A percentile compares a stretch with the other conserved stretches of the same genome.
Evolutionary conservation across 345 rosid species (phyloP).

Genomic region (Pseudoturritis turrita): DNA sequence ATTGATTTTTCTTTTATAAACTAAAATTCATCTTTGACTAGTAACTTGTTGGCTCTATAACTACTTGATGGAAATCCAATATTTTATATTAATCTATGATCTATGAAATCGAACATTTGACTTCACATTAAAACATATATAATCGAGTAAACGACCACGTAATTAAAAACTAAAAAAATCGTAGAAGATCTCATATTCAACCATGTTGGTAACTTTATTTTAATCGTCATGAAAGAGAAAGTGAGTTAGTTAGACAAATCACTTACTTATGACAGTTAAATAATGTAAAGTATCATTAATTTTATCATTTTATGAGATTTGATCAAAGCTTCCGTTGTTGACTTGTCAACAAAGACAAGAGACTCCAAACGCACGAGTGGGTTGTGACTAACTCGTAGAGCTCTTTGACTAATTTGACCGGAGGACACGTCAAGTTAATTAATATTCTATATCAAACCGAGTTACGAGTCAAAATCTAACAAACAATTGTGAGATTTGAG

Average conservation of each 20-base stretch:
- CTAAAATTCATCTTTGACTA: slow-evolving; percentile 1
- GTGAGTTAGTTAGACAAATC: background rate
- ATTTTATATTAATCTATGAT: background rate
- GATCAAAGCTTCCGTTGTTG: slow-evolving; percentile 28
- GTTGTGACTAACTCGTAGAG: slow-evolving; percentile 10
- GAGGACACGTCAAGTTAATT: background rate
- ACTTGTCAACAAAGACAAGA: slow-evolving; percentile 21
- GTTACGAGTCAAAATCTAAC: slow-evolving; percentile 23
- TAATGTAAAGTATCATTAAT: slow-evolving; percentile 16
- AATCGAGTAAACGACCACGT: background rate
- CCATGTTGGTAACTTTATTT: background rate
- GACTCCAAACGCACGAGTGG: slow-evolving; percentile 33
- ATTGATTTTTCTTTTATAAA: background rate
- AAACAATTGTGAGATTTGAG: background rate
- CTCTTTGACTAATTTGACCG: slow-evolving; percentile 23
- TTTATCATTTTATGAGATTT: slow-evolving; percentile 2
- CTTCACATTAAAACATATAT: slow-evolving; percentile 5
- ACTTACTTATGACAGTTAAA: slow-evolving; percentile 9
- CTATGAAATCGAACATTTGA: slow-evolving; percentile 4
- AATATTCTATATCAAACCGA: background rate
- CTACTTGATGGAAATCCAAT: background rate
- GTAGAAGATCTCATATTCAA: slow-evolving; percentile 14
- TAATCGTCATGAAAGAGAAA: slow-evolving; percentile 1
- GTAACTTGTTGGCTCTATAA: background rate
- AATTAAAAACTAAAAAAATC: background rate